Conservation (phyloP, 345 rosid genomes). For the Moricandia arvensis region DNA sequence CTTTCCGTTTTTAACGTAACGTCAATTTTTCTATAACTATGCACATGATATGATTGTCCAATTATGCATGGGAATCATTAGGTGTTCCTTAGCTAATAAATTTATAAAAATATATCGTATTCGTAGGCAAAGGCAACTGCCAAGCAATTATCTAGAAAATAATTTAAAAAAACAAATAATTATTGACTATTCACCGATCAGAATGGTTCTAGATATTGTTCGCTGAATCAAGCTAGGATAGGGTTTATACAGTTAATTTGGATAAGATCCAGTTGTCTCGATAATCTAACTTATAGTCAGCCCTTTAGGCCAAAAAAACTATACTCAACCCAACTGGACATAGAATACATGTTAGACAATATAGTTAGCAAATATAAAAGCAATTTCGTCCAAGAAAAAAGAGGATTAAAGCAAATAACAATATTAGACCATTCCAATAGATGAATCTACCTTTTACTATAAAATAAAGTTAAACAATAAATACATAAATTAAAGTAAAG, state of each 20-base stretch:
- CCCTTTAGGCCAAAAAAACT: too few relatives aligned
- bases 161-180: background rate
- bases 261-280: conserved; percentile 21
- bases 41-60: conserved; percentile 9
- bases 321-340: background rate
- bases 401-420: too few relatives aligned
- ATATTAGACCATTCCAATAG: too few relatives aligned
- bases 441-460: too few relatives aligned
- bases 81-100: background rate
- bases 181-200: background rate
- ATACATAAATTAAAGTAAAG: too few relatives aligned
- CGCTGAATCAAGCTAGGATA: conserved; percentile 7
- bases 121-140: background rate
- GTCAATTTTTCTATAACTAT: background rate
- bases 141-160: background rate
- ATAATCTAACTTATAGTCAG: background rate
- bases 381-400: too few relatives aligned
- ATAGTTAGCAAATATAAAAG: too few relatives aligned
- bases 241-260: conserved; percentile 10
- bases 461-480: too few relatives aligned
- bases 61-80: background rate
- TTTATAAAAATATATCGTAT: background rate
- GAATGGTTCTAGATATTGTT: background rate
- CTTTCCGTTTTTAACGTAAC: conserved; percentile 6
- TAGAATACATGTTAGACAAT: background rate